Percentiles rank a stretch among this genome's conserved stretches.
Evolutionary conservation across 1,284 basidiomycete genomes (phyloP).

Genomic region (Microbotryomycetes sp.): DNA sequence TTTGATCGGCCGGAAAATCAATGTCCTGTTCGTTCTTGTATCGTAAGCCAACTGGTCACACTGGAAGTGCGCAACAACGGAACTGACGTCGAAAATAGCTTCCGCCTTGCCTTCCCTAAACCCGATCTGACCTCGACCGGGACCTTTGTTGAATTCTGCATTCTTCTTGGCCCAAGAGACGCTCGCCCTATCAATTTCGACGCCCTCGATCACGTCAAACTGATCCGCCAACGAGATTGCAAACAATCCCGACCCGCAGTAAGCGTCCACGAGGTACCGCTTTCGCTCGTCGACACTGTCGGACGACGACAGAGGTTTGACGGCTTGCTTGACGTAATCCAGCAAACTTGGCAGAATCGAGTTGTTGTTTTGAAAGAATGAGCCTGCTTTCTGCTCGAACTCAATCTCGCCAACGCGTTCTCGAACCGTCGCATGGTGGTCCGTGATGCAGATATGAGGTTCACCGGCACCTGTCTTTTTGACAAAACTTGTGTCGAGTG

Average conservation of each 20-base stretch:
- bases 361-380: constrained; percentile 99
- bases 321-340: constrained; percentile 66
- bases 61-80: not conserved
- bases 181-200: constrained; percentile 63
- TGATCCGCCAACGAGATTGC: constrained; percentile 74
- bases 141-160: constrained; percentile 60
- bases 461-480: constrained; percentile 41
- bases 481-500: constrained; percentile 4
- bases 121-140: constrained; percentile 39
- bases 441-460: constrained; percentile 68
- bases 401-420: constrained; percentile 73
- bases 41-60: constrained; percentile 1
- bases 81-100: constrained; percentile 49
- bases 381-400: constrained; percentile 75
- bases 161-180: constrained; percentile 76
- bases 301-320: constrained; percentile 47
- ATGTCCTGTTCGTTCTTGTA: constrained; percentile 33
- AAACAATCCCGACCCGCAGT: constrained; percentile 88
- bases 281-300: constrained; percentile 40
- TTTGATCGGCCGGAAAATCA: constrained; percentile 58
- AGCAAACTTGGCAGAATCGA: constrained; percentile 77
- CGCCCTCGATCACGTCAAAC: constrained; percentile 76
- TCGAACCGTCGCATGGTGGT: constrained; percentile 71
- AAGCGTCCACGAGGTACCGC: constrained; percentile 83
- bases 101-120: constrained; percentile 53